Base-by-base conservation (phyloP, 129 eudicot genomes). In the Ambrosia trifida region DNA sequence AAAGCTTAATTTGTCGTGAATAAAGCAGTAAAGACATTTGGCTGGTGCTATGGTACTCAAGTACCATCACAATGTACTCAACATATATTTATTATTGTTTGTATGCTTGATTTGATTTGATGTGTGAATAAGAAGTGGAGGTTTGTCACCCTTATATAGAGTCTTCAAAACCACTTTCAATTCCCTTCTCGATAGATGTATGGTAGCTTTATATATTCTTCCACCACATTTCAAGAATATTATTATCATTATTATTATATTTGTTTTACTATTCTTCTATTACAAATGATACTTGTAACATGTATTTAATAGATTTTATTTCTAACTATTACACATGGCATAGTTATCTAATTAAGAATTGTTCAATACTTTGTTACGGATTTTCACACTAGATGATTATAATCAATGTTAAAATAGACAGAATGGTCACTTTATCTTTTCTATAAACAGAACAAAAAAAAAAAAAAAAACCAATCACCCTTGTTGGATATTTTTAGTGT, bases 141-240 rank as follows among this genome's bases (percentile, higher is more conserved):
- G 52, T 18, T 28, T 45, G 54, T 14, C 63, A 70, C 71, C 73
- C 70, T 80, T 85, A 82, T 82, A 88, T 88, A 88, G 88, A 68
- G 69, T 13, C 16, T 16, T 64, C 35, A 75, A 71, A 72, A 66
- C 36, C 75, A 40, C 65, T 53, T 70, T 70, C 52, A 77, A 79
- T 67, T 40, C 40, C 78, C 64, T 64, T 43, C 41, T 76, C 79
- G 75, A 80, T 69, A 53, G 17, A 72, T 50, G 13, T 77, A 84
- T 80, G 64, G 77, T 58, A 24, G 74, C 64, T 76, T 79, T 78
- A 75, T 84, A 80, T 70, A 64, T 74, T 64, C 52, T 64, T 51
- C 43, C 40, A 3, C 52, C 43, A 30, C 11, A 19, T 38, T 40
- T 53, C 63, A 38, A 36, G 12, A 19, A 63, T 73, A 63, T 14